phyloP scores from a whole-genome alignment of 306 rosid genomes.

The Psophocarpus tetragonolobus region DNA sequence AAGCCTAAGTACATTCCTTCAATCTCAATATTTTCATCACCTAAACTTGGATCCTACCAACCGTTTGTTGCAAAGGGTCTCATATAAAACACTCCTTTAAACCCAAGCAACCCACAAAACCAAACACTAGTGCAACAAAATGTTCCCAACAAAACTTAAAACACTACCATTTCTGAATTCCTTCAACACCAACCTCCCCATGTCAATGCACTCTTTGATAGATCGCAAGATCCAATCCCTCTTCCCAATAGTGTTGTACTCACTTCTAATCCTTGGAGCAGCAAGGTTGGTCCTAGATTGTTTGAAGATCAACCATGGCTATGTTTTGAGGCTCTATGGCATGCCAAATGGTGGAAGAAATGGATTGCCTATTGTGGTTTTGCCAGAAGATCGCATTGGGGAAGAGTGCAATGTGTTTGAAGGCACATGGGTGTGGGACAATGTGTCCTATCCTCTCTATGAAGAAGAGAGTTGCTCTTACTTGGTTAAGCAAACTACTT shows the following conservation, averaged over 20 bases:
- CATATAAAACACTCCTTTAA: slow-evolving; percentile 45
- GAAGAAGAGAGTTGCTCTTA: slow-evolving; percentile 76
- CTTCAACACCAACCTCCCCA: slow-evolving; percentile 19
- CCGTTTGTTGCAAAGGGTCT: slow-evolving; percentile 64
- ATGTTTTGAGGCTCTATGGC: slow-evolving; percentile 38
- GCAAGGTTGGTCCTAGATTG: slow-evolving; percentile 58
- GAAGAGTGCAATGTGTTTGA: slow-evolving; percentile 70
- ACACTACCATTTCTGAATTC: not conserved
- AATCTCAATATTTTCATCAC: slow-evolving; percentile 29
- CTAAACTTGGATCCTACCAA: slow-evolving; percentile 63
- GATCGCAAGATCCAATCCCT: slow-evolving; percentile 59
- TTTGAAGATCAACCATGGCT: slow-evolving; percentile 57
- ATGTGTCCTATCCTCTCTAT: slow-evolving; percentile 70
- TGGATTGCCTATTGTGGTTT: slow-evolving; percentile 43
- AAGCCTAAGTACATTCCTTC: slow-evolving; percentile 30
- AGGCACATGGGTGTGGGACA: slow-evolving; percentile 94
- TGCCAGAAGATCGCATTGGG: slow-evolving; percentile 55
- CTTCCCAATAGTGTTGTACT: slow-evolving; percentile 60
- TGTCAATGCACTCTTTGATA: slow-evolving; percentile 46
- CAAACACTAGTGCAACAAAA: not conserved
- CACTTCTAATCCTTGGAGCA: slow-evolving; percentile 62
- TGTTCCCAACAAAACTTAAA: slow-evolving; percentile 6
- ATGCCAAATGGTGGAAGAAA: slow-evolving; percentile 38
- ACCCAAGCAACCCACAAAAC: slow-evolving; percentile 42
- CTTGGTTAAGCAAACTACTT: slow-evolving; percentile 88